Evolutionary conservation across 768 basidiomycete species (phyloP).

Genomic region (Trametes cinnabarina): DNA sequence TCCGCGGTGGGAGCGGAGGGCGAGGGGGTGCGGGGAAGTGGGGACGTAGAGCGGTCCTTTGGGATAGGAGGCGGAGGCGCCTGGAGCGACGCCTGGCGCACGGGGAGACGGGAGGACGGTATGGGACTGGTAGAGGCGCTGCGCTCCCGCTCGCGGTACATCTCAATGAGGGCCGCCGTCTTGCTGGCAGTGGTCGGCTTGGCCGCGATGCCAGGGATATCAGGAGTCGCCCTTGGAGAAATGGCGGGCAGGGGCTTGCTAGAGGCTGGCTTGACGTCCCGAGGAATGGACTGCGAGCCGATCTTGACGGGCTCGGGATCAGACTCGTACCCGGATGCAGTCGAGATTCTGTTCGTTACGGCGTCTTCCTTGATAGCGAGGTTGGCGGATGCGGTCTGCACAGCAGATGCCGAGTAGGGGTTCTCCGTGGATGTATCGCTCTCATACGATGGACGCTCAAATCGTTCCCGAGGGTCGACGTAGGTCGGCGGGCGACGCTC

Average conservation of each 20-base stretch:
- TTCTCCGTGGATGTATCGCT: conserved; percentile 22
- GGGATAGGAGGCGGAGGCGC: conserved; percentile 13
- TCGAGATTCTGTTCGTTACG: conserved; percentile 1
- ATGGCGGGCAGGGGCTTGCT: not conserved
- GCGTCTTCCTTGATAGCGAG: not conserved
- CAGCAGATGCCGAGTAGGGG: conserved; percentile 6
- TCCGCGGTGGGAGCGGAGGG: conserved; percentile 21
- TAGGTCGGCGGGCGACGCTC: conserved; percentile 52
- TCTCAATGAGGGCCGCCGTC: conserved; percentile 78
- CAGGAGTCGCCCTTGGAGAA: not conserved
- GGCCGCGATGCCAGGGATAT: conserved; percentile 12
- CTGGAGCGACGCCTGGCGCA: conserved; percentile 31
- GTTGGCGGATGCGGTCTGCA: not conserved
- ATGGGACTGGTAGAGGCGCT: conserved; percentile 10
- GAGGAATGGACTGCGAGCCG: conserved; percentile 11
- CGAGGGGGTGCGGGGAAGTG: conserved; percentile 34
- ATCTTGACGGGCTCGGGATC: conserved; percentile 14
- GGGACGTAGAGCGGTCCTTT: conserved; percentile 32
- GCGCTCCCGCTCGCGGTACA: conserved; percentile 78
- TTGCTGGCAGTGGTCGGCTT: conserved; percentile 44
- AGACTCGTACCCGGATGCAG: conserved; percentile 13
- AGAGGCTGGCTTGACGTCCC: conserved; percentile 5
- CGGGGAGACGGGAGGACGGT: conserved; percentile 35
- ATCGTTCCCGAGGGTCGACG: conserved; percentile 22
- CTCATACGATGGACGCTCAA: conserved; percentile 21